These are phyloP conservation scores for Chytriomyces confervae DNA, from an alignment of 192 early-diverging fungal species.

Conservation along the genomic window DNA sequence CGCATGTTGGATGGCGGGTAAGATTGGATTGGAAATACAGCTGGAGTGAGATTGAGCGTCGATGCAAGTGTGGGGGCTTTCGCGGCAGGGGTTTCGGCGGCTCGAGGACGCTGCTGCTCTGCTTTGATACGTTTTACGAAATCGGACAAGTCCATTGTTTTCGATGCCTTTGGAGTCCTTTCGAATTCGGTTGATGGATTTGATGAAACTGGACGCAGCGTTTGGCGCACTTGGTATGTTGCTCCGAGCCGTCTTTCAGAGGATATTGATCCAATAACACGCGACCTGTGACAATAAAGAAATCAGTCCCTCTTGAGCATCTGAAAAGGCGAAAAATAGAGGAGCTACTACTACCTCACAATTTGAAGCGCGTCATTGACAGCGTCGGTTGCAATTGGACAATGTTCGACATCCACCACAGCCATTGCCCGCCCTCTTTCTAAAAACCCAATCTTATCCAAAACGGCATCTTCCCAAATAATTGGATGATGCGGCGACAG, in stretches of 20 bases:
- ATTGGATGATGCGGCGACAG: constrained; percentile 65
- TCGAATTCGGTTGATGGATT: neutral
- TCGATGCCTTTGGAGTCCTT: neutral
- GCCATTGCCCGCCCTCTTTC: constrained; percentile 57
- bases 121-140: constrained; percentile 17
- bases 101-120: neutral
- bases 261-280: neutral
- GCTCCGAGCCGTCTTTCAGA: neutral
- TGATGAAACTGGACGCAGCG: neutral
- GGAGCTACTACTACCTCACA: constrained; percentile 24
- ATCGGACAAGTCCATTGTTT: constrained; percentile 22
- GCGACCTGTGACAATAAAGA: neutral
- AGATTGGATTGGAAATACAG: constrained; percentile 3
- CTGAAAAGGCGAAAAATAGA: neutral
- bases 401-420: constrained; percentile 71
- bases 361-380: constrained; percentile 59
- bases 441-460: constrained; percentile 66
- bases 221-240: constrained; percentile 18
- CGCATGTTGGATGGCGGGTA: constrained; percentile 38
- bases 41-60: constrained; percentile 8
- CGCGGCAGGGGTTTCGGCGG: neutral
- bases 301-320: constrained; percentile 9
- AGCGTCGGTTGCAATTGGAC: constrained; percentile 66
- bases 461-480: neutral
- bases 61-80: neutral